Evolutionary conservation across 2,329 filamentous ascomycete genomes (phyloP), one percentile per base, ranked within the genome.

Genomic region (Colletotrichum sansevieriae): DNA sequence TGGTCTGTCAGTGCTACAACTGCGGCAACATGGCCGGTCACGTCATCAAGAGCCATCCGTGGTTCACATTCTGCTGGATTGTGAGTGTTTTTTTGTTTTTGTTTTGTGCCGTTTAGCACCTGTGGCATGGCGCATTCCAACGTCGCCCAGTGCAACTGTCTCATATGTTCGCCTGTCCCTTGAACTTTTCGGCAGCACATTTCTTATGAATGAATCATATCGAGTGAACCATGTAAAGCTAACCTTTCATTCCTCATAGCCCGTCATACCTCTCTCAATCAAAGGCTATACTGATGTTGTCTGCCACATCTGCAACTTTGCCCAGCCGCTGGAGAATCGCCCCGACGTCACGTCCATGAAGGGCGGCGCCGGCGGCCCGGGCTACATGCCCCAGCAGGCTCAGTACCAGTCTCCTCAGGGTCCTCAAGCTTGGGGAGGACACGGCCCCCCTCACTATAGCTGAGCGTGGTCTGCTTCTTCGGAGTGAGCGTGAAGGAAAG

Each of bases 51-150:
- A 85, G 84, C 67, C 84, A 90, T 68, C 88, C 89, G 47, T 94
- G 91, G 90, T 94, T 94, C 75, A 94, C 92, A 5, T 90, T 94
- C 75, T 94, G 92, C 83, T 94, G 92, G 79, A 80, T 94, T 61
- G 88, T 90, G 79, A 75, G 86, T 81, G 25, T 29, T 29, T 29
- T 29, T 29, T 29, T 29, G 4, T 29, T 29, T 29, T 29, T 29
- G 4, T 29, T 29, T 4, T 29, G 7, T 29, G 25, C n/a, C 33
- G 37, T 35, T 13, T 12, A n/a, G n/a, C 11, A 8, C 15, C 15
- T 15, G 22, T n/a, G 15, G 29, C 25, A 35, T 52, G 49, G 25
- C 49, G 29, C 29, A 52, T 52, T 33, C 4, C 15, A 35, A 25
- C 25, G 7, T 52, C 49, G 5, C 8, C 3, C 9, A 22, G 22